Evolutionary conservation across 1,284 basidiomycete genomes (phyloP), one percentile per base, ranked within the genome.

Genomic region (Meira nashicola): DNA sequence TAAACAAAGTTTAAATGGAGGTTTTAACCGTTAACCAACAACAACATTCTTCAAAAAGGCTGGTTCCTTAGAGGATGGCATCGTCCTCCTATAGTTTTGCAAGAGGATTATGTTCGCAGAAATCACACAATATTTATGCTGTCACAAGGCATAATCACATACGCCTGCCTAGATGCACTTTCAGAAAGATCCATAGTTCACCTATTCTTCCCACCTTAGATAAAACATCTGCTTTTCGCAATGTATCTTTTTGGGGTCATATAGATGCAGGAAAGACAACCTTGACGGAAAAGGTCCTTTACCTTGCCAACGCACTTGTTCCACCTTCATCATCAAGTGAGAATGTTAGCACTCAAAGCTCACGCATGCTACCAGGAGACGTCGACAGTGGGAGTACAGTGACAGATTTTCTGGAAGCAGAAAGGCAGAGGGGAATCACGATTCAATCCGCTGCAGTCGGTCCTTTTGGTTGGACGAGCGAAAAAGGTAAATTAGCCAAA

Each of bases 301-400:
- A 87, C 58, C 85, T 85, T 57, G 89, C 90, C 2, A 83, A 84
- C 2, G 90, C 88, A 71, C 81, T 90, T n/a, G 82, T 84, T 17
- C 79, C 82, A 6, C 58, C 57, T 39, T 46, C 43, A 37, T n/a
- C 25, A 8, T 54, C 17, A 14, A 33, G 8, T 8, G 12, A 39
- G 19, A 14, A 10, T 14, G 50, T 14, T 7, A 12, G 19, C 44
- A 25, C 46, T 15, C 60, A 57, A n/a, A 33, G 28, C 28, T 33
- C 28, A 4, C 28, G 28, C 28, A 33, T 33, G 28, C 23, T 70
- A 11, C 74, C 89, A 2, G 90, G 90, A 8, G 86, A 90, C 8
- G 90, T 93, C 14, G 90, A 93, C 74, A 87, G 86, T 0, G 90
- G 91, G 12, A 91, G 89, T 65, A 93, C 90, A 0, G 91, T 87